Evolutionary conservation across 2,329 filamentous ascomycete genomes (phyloP).

Genomic region (Diplodia scrobiculata): DNA sequence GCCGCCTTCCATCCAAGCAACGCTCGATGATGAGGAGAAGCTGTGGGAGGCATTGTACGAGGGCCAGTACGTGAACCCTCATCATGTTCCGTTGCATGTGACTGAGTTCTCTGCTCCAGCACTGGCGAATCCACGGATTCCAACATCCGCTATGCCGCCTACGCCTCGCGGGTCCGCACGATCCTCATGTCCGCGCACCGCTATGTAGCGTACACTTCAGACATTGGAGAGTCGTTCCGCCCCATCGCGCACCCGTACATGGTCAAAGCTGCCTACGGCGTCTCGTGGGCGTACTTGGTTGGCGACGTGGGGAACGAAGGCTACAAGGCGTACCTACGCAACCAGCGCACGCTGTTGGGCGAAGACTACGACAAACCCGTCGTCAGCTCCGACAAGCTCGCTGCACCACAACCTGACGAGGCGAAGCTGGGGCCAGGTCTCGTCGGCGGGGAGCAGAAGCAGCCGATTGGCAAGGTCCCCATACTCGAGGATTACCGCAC

Average conservation of each 20-base stretch:
- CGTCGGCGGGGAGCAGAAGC: conserved; percentile 27
- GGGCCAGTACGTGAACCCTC: conserved; percentile 65
- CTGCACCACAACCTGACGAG: conserved; percentile 29
- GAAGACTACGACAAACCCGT: conserved; percentile 52
- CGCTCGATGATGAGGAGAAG: conserved; percentile 65
- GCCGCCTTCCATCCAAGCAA: conserved; percentile 58
- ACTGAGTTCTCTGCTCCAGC: conserved; percentile 47
- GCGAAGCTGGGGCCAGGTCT: conserved; percentile 36
- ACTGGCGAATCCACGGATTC: conserved; percentile 79
- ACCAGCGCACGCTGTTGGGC: conserved; percentile 74
- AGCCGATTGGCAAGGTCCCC: conserved; percentile 53
- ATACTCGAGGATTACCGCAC: conserved; percentile 86
- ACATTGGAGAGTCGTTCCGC: conserved; percentile 94
- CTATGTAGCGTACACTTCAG: conserved; percentile 95
- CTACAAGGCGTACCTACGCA: conserved; percentile 89
- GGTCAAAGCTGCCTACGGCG: conserved; percentile 79
- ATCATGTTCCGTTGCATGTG: background rate
- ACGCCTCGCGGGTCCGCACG: conserved; percentile 80
- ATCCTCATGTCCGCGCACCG: conserved; percentile 88
- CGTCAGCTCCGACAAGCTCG: conserved; percentile 27
- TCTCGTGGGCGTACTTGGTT: conserved; percentile 89
- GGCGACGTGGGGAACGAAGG: conserved; percentile 92
- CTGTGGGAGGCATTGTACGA: conserved; percentile 77
- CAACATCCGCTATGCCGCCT: conserved; percentile 86
- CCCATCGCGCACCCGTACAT: conserved; percentile 85